Evolutionary conservation across 768 basidiomycete genomes (phyloP).

Genomic region (Pulveroboletus sp.): DNA sequence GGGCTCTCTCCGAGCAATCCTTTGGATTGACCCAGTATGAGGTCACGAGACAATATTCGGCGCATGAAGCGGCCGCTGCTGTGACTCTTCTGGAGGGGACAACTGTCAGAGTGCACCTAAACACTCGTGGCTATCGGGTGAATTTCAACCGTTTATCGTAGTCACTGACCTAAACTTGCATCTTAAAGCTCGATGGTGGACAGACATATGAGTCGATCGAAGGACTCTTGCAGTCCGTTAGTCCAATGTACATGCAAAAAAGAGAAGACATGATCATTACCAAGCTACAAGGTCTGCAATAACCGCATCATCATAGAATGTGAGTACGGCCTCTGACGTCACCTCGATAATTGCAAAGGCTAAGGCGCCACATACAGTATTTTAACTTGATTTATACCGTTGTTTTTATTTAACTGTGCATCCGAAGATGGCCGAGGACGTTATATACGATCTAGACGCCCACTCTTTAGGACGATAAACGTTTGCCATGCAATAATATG

Average conservation of each 20-base stretch:
- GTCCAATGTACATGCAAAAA: conserved; percentile 50
- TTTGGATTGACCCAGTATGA: conserved; percentile 53
- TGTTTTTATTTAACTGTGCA: no score
- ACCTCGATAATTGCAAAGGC: not conserved
- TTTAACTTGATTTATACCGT: not conserved
- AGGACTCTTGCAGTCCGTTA: conserved; percentile 50
- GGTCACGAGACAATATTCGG: conserved; percentile 34
- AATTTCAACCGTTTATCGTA: conserved; percentile 10
- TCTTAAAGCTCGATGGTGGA: conserved; percentile 25
- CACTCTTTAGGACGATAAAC: no score
- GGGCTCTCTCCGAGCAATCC: conserved; percentile 55
- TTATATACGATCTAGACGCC: no score
- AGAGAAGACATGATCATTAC: conserved; percentile 46
- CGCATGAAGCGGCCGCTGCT: conserved; percentile 49
- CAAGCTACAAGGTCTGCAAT: conserved; percentile 45
- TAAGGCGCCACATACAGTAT: not conserved
- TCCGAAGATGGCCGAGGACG: no score
- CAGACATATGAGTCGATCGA: conserved; percentile 58
- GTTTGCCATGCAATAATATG: no score
- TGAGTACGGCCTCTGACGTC: conserved; percentile 3
- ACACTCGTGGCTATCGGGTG: conserved; percentile 57
- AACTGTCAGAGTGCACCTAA: conserved; percentile 44
- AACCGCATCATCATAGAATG: conserved; percentile 5
- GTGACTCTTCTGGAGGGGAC: conserved; percentile 59
- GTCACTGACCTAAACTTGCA: conserved; percentile 11